Evolutionary conservation across 441 rosid species (phyloP), one percentile per base, ranked within the genome.

Genomic region (Pelargonium australe): DNA sequence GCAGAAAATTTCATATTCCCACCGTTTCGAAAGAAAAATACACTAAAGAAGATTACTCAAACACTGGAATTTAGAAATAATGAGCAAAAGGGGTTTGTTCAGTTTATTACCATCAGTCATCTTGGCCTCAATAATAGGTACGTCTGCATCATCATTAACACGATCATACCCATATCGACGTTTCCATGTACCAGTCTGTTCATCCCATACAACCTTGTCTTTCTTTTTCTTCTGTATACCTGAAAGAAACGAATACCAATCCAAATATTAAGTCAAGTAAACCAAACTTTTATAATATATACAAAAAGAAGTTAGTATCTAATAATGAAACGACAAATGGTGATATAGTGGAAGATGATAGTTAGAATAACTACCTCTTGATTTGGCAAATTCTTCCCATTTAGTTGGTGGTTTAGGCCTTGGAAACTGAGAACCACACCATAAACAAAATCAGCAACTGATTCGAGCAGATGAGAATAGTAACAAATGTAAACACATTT

Each of bases 51-150:
- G 23, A 31, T 67, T 10, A 19, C 11, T 28, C 9, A 4, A 69
- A 5, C 58, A 23, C 23, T 14, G 5, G 4, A 23, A 37, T 2
- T 28, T 28, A 28, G 34, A 28, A 28, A 43, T 40, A 61, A 16
- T 16, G 43, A 9, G 1, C 64, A 68, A 51, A 44, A 40, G n/a
- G 41, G 25, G 16, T 12, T 16, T 19, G 17, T 37, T 61, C 60
- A 25, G 17, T 17, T 44, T 31, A 13, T 47, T 83, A 94, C 97
- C 97, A 80, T 91, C 96, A 64, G 95, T 74, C 79, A 72, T 83
- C 81, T 91, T 95, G 78, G 96, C 96, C 70, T 90, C 99, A 49
- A 91, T 84, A 69, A 95, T 89, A 55, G 97, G 92, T 25, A 95
- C 61, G 68, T 95, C 97, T 51, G 80, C 75, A 82, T 95, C 97